Base-by-base conservation (phyloP, 202 grass and related monocot genomes). In the Schoenoplectus tabernaemontani region DNA sequence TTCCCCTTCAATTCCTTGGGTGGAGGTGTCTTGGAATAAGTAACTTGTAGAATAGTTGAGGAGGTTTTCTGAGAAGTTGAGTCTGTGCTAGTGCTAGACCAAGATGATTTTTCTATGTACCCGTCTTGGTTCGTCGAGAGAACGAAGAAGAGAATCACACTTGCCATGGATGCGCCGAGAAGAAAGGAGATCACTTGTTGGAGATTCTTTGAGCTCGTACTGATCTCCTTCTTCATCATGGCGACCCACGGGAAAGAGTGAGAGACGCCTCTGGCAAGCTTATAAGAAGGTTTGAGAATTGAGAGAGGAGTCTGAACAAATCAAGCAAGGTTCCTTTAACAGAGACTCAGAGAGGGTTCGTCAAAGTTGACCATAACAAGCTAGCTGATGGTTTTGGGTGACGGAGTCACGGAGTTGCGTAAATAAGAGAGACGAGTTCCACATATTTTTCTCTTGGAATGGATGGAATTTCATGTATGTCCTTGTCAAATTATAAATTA, bases 121-220 rank as follows among this genome's bases (percentile, higher is more conserved):
- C 64, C 72, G 5, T 17, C 81, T 47, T 66, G 63, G 17, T 86
- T 61, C 7, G 78, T 72, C 34, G 86, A 85, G 15, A 84, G 82
- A 9, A 90, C 5, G 54, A 93, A 90, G 84, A 90, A 90, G 30
- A 93, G 24, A 58, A 93, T 56, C 22, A 83, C 91, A 17, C 66
- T 84, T 6, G 84, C 86, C 17, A 81, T 76, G 44, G 84, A 89
- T 17, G 84, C 88, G 0, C 88, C 92, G 23, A 94, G 77, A 76
- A 91, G 83, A 59, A 91, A 85, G 5, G 86, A 89, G 67, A 87
- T 75, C 7, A 94, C 54, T 41, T 91, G 82, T 54, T 81, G 76
- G 0, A 88, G 91, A 53, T 28, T 43, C 81, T 76, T 93, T 76
- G 79, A 82, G 34, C 24, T 34, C 78, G 79, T 85, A 32, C 57